Evolutionary conservation across 495 filamentous ascomycete species (phyloP).

Genomic region (Penicillium odoratum): DNA sequence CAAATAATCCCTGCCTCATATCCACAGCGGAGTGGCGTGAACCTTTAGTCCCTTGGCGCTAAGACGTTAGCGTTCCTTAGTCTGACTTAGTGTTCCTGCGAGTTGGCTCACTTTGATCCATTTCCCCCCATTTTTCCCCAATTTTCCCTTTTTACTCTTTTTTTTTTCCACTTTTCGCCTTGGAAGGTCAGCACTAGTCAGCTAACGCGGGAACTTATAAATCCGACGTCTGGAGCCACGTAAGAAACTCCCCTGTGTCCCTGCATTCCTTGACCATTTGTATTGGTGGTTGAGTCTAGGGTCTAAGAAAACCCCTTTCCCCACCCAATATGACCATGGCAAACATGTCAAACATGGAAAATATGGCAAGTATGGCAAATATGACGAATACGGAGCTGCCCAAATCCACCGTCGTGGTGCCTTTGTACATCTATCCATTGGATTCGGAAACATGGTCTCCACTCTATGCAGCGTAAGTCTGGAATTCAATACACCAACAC

Average conservation of each 20-base stretch:
- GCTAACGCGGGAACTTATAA: not conserved
- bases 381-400: not conserved
- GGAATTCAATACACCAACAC: not conserved
- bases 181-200: not conserved
- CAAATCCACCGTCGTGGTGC: constrained; percentile 6
- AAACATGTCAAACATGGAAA: too few relatives aligned
- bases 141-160: not conserved
- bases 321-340: not conserved
- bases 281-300: not conserved
- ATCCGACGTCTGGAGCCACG: not conserved
- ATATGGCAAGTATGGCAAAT: too few relatives aligned
- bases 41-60: not conserved
- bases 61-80: not conserved
- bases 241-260: not conserved
- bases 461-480: constrained; percentile 8
- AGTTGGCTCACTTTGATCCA: not conserved
- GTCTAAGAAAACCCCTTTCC: not conserved
- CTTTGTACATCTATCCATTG: constrained; percentile 8
- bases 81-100: not conserved
- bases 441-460: constrained; percentile 4
- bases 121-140: not conserved
- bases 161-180: not conserved
- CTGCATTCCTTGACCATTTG: too few relatives aligned
- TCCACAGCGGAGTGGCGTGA: not conserved
- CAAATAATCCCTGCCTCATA: not conserved